Evolutionary conservation across 2,329 filamentous ascomycete genomes (phyloP), one percentile per base, ranked within the genome.

Genomic region (Grosmannia huntii): DNA sequence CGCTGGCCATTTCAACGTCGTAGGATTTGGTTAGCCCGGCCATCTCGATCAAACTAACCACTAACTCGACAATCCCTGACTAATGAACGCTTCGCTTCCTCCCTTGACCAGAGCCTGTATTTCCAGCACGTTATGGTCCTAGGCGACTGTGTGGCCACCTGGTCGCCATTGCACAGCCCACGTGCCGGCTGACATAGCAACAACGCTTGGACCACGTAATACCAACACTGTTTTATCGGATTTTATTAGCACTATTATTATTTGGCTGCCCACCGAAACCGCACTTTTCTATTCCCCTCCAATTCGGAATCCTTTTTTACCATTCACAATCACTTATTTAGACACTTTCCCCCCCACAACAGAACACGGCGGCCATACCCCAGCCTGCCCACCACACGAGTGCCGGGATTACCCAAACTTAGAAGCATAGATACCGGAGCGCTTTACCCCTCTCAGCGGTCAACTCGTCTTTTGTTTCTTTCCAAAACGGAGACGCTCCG

Each of bases 321-420:
- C 54, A 33, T 56, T 49, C 44, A 56, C 54, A 56, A 56, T 49
- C 53, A 28, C 23, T 21, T 46, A 55, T 55, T 55, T 41, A 44
- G 38, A 41, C 28, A 23, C 53, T 55, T 38, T n/a, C n/a, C 36
- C 53, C 53, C 53, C 52, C 52, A 53, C 52, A 31, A 23, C 50
- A 41, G 10, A 38, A 19, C 52, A 53, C 33, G 31, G 28, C 21
- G 12, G 33, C 31, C 52, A 41, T 33, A 41, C 21, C 52, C n/a
- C 33, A 38, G 33, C 31, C 31, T 31, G 21, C 31, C 52, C 31
- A 12, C 31, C 10, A 48, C 53, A 21, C 36, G n/a, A 44, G 21
- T 16, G 21, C 53, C 53, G 50, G 50, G 27, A 31, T 31, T 36
- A n/a, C 28, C 51, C 51, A 53, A 25, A 53, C 51, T 25, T 19